These are phyloP conservation scores for Pseudogymnoascus sp. DNA, from an alignment of 2,329 filamentous ascomycete species.

Conservation along the genomic window DNA sequence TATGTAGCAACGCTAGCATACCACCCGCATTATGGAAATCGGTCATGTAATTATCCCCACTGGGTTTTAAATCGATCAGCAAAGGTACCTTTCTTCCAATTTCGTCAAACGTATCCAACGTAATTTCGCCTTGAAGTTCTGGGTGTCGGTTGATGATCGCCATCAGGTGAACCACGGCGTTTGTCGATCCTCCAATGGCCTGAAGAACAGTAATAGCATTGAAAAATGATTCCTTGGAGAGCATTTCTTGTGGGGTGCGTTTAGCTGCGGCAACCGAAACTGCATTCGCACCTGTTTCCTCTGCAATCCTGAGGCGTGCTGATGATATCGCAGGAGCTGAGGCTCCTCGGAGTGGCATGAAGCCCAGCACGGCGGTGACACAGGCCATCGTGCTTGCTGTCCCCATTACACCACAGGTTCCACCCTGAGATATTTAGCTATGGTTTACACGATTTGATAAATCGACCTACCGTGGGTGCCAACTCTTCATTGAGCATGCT, in stretches of 20 bases:
- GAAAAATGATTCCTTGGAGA: conserved; percentile 38
- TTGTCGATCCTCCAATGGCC: conserved; percentile 36
- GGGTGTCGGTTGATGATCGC: conserved; percentile 42
- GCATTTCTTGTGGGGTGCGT: conserved; percentile 35
- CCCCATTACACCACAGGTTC: conserved; percentile 50
- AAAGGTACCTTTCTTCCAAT: conserved; percentile 39
- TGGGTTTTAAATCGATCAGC: conserved; percentile 43
- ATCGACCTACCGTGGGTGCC: conserved; percentile 51
- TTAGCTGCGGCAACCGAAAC: conserved; percentile 33
- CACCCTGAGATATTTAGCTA: conserved; percentile 18
- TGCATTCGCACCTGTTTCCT: conserved; percentile 42
- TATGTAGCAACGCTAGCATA: conserved; percentile 39
- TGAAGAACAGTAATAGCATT: conserved; percentile 38
- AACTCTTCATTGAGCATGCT: conserved; percentile 62
- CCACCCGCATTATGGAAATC: conserved; percentile 46
- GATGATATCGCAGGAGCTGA: conserved; percentile 45
- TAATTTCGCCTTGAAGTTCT: conserved; percentile 35
- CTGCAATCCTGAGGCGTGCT: conserved; percentile 41
- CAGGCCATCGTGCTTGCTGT: conserved; percentile 50
- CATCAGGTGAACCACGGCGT: conserved; percentile 35
- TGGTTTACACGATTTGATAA: not conserved
- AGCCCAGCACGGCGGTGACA: conserved; percentile 40
- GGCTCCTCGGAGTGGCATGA: conserved; percentile 44
- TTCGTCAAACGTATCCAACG: conserved; percentile 37
- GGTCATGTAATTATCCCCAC: conserved; percentile 45